Percentiles rank a stretch among this genome's conserved stretches.
Conservation (phyloP, 2,329 filamentous ascomycete genomes). For the Penicillium sp. region DNA sequence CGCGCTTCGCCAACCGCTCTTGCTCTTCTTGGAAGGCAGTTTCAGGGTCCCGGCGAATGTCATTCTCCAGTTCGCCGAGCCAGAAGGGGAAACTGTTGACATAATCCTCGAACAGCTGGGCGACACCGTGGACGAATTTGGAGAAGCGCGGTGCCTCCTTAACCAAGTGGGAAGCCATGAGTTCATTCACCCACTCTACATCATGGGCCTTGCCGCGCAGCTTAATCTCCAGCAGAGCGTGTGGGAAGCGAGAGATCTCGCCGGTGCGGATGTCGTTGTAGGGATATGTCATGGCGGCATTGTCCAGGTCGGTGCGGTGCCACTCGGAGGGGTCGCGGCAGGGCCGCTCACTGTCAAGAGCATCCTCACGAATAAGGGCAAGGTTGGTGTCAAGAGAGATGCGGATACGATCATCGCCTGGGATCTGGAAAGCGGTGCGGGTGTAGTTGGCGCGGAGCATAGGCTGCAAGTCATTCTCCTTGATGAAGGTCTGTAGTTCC, state of each 20-base stretch:
- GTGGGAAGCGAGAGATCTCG: conserved; percentile 87
- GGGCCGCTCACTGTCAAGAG: conserved; percentile 76
- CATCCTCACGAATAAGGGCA: conserved; percentile 74
- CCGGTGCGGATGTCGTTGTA: conserved; percentile 85
- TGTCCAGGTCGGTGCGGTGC: conserved; percentile 90
- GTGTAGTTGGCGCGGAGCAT: conserved; percentile 89
- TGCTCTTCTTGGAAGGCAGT: conserved; percentile 89
- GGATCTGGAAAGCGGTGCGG: conserved; percentile 94
- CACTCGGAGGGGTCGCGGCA: conserved; percentile 85
- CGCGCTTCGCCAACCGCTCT: conserved; percentile 73
- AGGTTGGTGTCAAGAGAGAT: conserved; percentile 92
- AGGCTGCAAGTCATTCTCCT: conserved; percentile 73
- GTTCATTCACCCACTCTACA: conserved; percentile 82
- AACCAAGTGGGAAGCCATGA: conserved; percentile 90
- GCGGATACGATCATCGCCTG: conserved; percentile 82
- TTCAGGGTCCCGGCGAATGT: conserved; percentile 91
- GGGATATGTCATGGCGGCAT: conserved; percentile 76
- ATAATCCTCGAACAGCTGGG: conserved; percentile 88
- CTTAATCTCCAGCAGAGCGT: conserved; percentile 90
- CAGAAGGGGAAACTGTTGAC: conserved; percentile 97
- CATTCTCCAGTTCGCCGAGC: conserved; percentile 85
- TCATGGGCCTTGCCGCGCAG: conserved; percentile 63
- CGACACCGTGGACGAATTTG: conserved; percentile 93
- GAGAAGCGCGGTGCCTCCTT: conserved; percentile 88
- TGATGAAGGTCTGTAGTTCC: conserved; percentile 77